Evolutionary conservation across 2,329 filamentous ascomycete species (phyloP).

Genomic region (Claviceps monticola): DNA sequence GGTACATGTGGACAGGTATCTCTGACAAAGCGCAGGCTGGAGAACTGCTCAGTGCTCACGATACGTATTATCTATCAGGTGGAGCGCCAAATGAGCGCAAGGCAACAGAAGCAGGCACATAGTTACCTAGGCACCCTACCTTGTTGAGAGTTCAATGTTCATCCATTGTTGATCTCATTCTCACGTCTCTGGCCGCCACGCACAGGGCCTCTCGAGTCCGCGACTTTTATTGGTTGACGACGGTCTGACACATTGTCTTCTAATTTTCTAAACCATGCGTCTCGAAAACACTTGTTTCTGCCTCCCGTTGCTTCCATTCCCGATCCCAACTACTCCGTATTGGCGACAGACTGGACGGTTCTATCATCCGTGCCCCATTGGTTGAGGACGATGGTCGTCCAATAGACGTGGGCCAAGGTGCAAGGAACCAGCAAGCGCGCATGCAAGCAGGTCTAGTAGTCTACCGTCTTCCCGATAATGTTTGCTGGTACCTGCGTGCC

Average conservation of each 20-base stretch:
- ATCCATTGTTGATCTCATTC: no score
- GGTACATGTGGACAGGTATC: no score
- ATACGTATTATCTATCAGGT: no score
- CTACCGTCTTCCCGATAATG: not conserved
- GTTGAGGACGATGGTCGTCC: not conserved
- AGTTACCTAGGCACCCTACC: no score
- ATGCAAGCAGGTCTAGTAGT: not conserved
- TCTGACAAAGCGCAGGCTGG: no score
- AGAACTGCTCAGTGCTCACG: no score
- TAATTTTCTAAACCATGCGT: not conserved
- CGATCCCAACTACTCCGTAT: no score
- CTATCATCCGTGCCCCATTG: not conserved
- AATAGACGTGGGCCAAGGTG: not conserved
- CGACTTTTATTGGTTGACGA: not conserved
- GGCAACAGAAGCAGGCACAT: no score
- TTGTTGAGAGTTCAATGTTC: no score
- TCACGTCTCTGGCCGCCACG: no score
- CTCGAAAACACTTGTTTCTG: not conserved
- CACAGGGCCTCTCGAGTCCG: not conserved
- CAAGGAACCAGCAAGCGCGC: not conserved
- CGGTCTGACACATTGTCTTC: not conserved
- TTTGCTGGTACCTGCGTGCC: slow-evolving; percentile 2
- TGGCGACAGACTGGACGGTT: not conserved
- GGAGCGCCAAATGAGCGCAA: no score
- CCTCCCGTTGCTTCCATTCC: no score